A percentile compares a stretch with the other conserved stretches of the same genome.
These are phyloP conservation scores for Brassica balearica DNA, from an alignment of 441 rosid species.

Conservation along the genomic window DNA sequence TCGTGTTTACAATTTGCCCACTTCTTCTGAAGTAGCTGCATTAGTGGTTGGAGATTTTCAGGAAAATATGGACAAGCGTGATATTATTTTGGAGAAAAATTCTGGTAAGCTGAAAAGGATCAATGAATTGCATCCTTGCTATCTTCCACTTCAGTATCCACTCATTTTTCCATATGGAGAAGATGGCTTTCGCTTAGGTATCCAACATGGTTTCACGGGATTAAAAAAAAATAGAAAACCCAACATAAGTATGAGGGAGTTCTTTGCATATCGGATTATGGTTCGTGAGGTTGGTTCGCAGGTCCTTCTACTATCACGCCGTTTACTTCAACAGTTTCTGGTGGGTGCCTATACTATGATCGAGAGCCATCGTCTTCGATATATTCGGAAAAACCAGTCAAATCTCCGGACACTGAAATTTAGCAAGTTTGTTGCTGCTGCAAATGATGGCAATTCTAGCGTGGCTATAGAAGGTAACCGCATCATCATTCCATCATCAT, in stretches of 20 bases:
- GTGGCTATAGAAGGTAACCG: not conserved
- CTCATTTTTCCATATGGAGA: not conserved
- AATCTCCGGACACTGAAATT: not conserved
- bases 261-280: not conserved
- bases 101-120: not conserved
- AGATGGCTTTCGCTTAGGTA: not conserved
- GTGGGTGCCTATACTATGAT: not conserved
- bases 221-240: not conserved
- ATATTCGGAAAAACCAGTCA: not conserved
- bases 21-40: not conserved
- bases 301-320: not conserved
- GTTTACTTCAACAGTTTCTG: not conserved
- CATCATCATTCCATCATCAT: not conserved
- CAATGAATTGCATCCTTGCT: not conserved
- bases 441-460: not conserved
- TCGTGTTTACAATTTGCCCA: not conserved
- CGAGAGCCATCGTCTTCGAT: not conserved
- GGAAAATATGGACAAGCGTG: not conserved
- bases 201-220: not conserved
- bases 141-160: not conserved
- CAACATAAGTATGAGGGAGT: not conserved
- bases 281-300: not conserved
- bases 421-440: not conserved
- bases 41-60: not conserved
- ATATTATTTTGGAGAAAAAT: not conserved